Percentiles rank a stretch among this genome's conserved stretches.
phyloP scores from a whole-genome alignment of 768 basidiomycete genomes.

The Russula lepida region DNA sequence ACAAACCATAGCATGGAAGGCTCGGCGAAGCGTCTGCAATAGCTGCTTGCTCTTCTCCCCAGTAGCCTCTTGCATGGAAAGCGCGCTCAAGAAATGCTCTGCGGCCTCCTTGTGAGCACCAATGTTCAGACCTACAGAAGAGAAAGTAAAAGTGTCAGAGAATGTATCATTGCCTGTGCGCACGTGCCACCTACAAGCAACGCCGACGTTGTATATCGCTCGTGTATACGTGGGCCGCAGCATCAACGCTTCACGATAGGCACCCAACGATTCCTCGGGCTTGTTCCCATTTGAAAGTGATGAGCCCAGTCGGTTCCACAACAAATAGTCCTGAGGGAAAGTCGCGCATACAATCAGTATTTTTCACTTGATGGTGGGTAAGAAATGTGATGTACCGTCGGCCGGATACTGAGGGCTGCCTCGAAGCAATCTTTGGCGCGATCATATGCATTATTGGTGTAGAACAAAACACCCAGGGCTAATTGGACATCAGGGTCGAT shows the following conservation, averaged over 20 bases:
- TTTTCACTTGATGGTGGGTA: background rate
- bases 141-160: conserved; percentile 9
- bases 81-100: conserved; percentile 86
- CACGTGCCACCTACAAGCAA: conserved; percentile 65
- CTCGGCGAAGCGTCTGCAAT: conserved; percentile 83
- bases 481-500: conserved; percentile 90
- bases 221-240: conserved; percentile 93
- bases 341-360: background rate
- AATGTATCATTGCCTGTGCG: background rate
- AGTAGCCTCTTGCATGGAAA: conserved; percentile 66
- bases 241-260: conserved; percentile 83
- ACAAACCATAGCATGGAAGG: conserved; percentile 72
- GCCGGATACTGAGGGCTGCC: conserved; percentile 70
- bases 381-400: conserved; percentile 46
- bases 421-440: conserved; percentile 93
- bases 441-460: conserved; percentile 78
- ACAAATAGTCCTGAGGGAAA: conserved; percentile 62
- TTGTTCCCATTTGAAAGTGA: conserved; percentile 90
- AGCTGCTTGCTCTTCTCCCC: conserved; percentile 74
- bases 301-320: conserved; percentile 96
- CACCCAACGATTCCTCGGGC: conserved; percentile 87
- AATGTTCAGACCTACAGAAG: conserved; percentile 81
- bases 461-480: conserved; percentile 87
- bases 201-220: conserved; percentile 96
- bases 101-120: conserved; percentile 93